Evolutionary conservation across 208 protist species (phyloP), one percentile per base, ranked within the genome.

Genomic region (Porcisia deanei): DNA sequence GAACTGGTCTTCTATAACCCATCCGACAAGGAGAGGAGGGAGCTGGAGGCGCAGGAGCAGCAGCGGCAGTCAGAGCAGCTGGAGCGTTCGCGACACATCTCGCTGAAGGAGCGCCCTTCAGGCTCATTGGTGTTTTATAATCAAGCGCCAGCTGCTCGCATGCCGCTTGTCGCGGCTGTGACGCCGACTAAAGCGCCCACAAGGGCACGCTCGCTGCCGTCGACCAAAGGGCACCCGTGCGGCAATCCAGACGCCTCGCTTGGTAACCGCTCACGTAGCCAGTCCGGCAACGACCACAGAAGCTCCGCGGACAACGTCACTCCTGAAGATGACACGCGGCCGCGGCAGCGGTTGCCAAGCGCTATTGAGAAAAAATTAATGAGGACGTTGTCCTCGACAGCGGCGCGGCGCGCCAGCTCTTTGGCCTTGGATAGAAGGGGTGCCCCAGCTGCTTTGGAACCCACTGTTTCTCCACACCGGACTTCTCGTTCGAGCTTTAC

Each of bases 1-100:
- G 89, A 96, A 73, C 88, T 96, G 61, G 82, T 94, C 43, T 96
- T 96, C 47, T 86, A 86, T 73, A 88, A 92, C 74, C 76, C 84
- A 3, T 52, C 55, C 22, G 68, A 75, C 10, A 75, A 73, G 4
- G 68, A 76, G 49, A 37, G n/a, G 20, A 65, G 54, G 9, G 43
- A 73, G 55, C 66, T 64, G 66, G 57, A 75, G 74, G 75, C 76
- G 64, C 59, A 81, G 73, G 55, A 72, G 41, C 58, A 80, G 37
- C 74, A 81, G 58, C 77, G 88, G 75, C 76, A 65, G n/a, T 34
- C 34, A 10, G n/a, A 25, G 52, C 39, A 70, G 16, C 71, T 30
- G 18, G 52, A 37, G 20, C 47, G 39, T 4, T 66, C 39, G 16
- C 77, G 59, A 0, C 71, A 75, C 10, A 60, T 25, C 20, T 18